Evolutionary conservation across 108 stramenopile genomes (phyloP), one percentile per base, ranked within the genome.

Genomic region (Schizochytrium sp.): DNA sequence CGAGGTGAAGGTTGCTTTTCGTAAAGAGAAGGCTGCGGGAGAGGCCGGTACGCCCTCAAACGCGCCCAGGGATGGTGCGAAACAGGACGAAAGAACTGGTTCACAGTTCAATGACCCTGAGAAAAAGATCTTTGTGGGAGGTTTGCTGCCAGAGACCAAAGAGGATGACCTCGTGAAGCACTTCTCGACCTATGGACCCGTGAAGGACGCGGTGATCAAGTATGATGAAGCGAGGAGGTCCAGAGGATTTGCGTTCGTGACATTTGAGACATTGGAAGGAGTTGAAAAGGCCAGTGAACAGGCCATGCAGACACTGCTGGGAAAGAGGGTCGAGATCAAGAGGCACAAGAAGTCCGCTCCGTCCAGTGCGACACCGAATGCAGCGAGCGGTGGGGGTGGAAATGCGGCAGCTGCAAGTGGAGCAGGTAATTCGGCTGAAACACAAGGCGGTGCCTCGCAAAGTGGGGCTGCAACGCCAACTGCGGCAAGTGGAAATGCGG

Each of bases 271-370:
- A 5, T 53, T 83, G 28, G 76, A 83, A 38, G 76, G 76, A 7
- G 53, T 83, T 42, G 76, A 83, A 53, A 83, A 83, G 53, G 76
- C 76, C 5, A 55, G 76, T 53, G 76, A 83, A 40, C 50, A 49
- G 76, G 55, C 47, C 10, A 55, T 83, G 47, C 76, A 83, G 47
- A 55, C 49, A 47, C 50, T 83, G 2, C 53, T 55, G 5, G 76
- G 76, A 17, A 83, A 83, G 47, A 47, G 76, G n/a, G 76, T 83
- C 38, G 76, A 83, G 40, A 83, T 83, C 47, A 83, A 83, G 50
- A 17, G 76, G 7, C 53, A 83, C 53, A 49, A 83, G 55, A 83
- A 83, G 76, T 83, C 76, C 12, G 44, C 40, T 44, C 42, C 59
- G 59, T n/a, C 59, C 28, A n/a, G 19, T n/a, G 19, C 59, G 28